Percentiles rank a stretch among this genome's conserved stretches.
Conservation (phyloP, 257 asterid species). For the Solanum pinnatisectum region DNA sequence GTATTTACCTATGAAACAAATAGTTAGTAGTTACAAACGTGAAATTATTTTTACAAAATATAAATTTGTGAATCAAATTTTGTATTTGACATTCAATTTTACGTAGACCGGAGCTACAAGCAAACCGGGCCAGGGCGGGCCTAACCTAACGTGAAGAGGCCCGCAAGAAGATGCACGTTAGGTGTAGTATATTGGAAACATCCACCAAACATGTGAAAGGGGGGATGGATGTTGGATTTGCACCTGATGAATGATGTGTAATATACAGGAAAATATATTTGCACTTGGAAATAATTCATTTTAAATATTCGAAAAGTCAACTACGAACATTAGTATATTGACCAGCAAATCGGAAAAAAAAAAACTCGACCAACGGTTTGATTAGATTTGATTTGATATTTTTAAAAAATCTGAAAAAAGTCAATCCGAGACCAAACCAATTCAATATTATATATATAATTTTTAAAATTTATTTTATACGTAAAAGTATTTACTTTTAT, state of each 20-base stretch:
- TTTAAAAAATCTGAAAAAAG: rapidly evolving
- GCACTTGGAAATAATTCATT: not conserved
- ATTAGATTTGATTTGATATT: too few species aligned
- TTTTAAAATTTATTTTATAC: too few species aligned
- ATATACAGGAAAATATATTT: too few species aligned
- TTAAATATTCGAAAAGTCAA: too few species aligned
- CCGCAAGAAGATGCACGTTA: not conserved
- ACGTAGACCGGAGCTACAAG: rapidly evolving
- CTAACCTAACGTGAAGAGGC: not conserved
- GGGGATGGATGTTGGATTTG: not conserved
- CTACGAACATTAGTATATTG: too few species aligned
- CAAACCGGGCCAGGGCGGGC: not conserved
- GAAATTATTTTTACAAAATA: too few species aligned
- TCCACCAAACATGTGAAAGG: not conserved
- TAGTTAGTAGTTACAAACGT: rapidly evolving
- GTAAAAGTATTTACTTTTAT: too few species aligned
- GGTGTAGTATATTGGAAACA: not conserved
- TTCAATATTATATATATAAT: too few species aligned
- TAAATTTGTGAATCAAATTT: rapidly evolving
- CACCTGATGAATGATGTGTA: not conserved
- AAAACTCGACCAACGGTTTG: not conserved
- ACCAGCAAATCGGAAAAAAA: too few species aligned
- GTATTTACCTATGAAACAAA: not conserved
- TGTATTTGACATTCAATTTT: too few species aligned
- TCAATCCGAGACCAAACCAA: rapidly evolving